These are phyloP conservation scores for Russula griseocarnosa DNA, from an alignment of 768 basidiomycete genomes.

Conservation along the genomic window DNA sequence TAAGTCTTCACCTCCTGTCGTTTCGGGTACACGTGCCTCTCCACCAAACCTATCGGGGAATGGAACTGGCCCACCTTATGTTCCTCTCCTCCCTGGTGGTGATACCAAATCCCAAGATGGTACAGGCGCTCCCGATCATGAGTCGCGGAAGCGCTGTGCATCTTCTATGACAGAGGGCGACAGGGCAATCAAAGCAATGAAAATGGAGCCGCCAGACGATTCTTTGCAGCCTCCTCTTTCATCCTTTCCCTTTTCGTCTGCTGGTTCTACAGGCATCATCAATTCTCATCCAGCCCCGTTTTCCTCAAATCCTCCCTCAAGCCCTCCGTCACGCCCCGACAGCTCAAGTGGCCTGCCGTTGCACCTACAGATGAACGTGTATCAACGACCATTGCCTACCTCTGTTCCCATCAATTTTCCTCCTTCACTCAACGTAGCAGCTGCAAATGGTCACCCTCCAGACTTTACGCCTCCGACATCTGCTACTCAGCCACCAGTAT, in stretches of 20 bases:
- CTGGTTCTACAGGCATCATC: constrained; percentile 23
- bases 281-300: constrained; percentile 25
- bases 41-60: constrained; percentile 23
- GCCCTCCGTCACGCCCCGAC: constrained; percentile 34
- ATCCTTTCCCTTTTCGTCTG: constrained; percentile 28
- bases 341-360: constrained; percentile 35
- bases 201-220: constrained; percentile 49
- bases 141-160: constrained; percentile 50
- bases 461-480: constrained; percentile 29
- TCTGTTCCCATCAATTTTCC: constrained; percentile 28
- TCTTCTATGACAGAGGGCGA: constrained; percentile 44
- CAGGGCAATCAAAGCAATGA: constrained; percentile 45
- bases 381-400: constrained; percentile 13
- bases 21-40: constrained; percentile 23
- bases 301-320: constrained; percentile 28
- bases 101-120: constrained; percentile 32
- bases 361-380: constrained; percentile 29
- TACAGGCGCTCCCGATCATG: constrained; percentile 37
- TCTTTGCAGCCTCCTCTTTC: constrained; percentile 29
- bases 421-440: constrained; percentile 29
- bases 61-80: constrained; percentile 24
- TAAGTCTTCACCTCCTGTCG: constrained; percentile 23
- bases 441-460: constrained; percentile 26
- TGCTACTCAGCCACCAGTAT: constrained; percentile 29
- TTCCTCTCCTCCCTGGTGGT: constrained; percentile 26